Base-by-base conservation (phyloP, 495 filamentous ascomycete species). In the Aspergillus bridgeri region DNA sequence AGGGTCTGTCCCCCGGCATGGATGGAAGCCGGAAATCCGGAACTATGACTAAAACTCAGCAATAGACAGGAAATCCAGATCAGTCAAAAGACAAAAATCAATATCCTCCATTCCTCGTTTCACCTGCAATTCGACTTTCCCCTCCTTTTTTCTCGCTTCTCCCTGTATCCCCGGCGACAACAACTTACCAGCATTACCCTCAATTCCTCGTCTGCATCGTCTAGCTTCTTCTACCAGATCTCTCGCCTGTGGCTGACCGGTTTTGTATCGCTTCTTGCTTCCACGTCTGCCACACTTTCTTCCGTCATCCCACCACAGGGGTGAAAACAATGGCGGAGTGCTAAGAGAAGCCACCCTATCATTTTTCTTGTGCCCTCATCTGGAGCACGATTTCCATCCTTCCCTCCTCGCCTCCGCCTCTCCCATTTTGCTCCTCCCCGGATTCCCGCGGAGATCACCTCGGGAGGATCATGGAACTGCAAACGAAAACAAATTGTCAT, bases 401-500 rank as follows among this genome's bases (percentile, higher is more conserved):
- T 18, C n/a, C 22, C 20, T 33, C 29, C 45, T 27, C 43, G 21
- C 7, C 22, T 42, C 51, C 29, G 33, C 24, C 11, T 22, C 25
- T 23, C 29, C 6, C n/a, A 24, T 27, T 33, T 18, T 3, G 23
- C 18, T 24, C 21, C 54, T 25, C 33, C 20, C 33, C 13, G 27
- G 27, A 19, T 21, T 19, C 5, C 21, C 27, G 21, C 19, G 22
- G 6, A 7, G 15, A 5, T 53, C 20, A 15, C 17, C 17, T 19
- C 4, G 1, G 6, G 33, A 38, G 6, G 25, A 48, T 18, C 45
- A 68, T 68, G 68, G 62, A 61, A 6, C 19, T 54, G 3, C 51
- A 44, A 18, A 53, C 21, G 33, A 50, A 29, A 21, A 57, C 58
- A 20, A 57, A 66, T 38, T 68, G 69, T 15, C 65, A 70, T 51